These are phyloP conservation scores for Oxalis stricta DNA, from an alignment of 441 rosid genomes.

Conservation along the genomic window DNA sequence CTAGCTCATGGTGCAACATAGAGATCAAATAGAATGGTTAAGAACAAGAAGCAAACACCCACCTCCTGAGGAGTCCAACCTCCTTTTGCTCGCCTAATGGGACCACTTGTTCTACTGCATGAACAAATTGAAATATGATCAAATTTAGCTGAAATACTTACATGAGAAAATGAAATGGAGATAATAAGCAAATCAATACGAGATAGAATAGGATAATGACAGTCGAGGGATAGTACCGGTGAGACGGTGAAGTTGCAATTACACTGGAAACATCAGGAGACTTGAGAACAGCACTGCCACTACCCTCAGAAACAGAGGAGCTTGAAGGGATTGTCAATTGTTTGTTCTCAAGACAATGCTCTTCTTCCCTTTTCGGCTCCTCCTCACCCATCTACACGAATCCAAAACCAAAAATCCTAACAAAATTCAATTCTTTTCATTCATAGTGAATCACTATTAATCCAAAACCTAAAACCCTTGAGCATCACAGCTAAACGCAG, in stretches of 20 bases:
- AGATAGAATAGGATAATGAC: not conserved
- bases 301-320: constrained; percentile 74
- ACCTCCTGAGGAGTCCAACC: constrained; percentile 99
- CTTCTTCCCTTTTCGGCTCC: constrained; percentile 35
- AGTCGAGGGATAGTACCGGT: constrained; percentile 24
- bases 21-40: not conserved
- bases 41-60: constrained; percentile 2
- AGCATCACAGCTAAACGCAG: constrained; percentile 22
- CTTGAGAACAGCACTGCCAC: constrained; percentile 51
- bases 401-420: constrained; percentile 23
- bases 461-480: constrained; percentile 8
- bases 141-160: not conserved
- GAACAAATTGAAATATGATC: constrained; percentile 7
- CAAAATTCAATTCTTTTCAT: constrained; percentile 1
- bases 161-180: not conserved
- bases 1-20: not conserved
- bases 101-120: constrained; percentile 88
- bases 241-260: constrained; percentile 45
- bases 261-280: constrained; percentile 66
- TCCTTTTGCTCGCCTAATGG: constrained; percentile 92
- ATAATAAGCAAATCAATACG: not conserved
- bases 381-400: constrained; percentile 36
- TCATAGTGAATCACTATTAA: constrained; percentile 3
- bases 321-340: constrained; percentile 60
- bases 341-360: constrained; percentile 70